Evolutionary conservation across 352 stramenopile species (phyloP).

Genomic region (Pythium phragmiticola): DNA sequence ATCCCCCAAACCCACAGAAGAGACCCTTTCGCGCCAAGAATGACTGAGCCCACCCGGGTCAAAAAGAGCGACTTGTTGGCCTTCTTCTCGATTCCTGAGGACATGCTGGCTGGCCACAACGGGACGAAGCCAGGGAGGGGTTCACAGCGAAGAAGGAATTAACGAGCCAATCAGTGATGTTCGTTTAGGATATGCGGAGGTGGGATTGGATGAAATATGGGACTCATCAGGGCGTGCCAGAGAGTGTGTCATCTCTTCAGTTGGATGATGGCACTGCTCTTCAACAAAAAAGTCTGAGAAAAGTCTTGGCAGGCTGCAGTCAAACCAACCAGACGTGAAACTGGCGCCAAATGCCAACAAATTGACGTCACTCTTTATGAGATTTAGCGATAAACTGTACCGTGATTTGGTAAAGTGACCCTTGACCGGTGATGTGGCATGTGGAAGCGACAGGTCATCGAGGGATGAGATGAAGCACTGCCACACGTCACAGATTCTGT

Average conservation of each 20-base stretch:
- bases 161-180: conserved; percentile 19
- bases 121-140: conserved; percentile 7
- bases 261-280: conserved; percentile 7
- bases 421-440: conserved; percentile 18
- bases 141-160: conserved; percentile 13
- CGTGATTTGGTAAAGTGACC: conserved; percentile 5
- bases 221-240: conserved; percentile 16
- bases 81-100: neutral
- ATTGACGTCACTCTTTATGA: neutral
- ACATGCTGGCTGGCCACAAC: conserved; percentile 14
- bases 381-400: neutral
- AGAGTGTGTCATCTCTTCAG: conserved; percentile 21
- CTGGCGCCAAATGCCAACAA: conserved; percentile 16
- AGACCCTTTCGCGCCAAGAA: neutral
- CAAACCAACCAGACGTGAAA: conserved; percentile 9
- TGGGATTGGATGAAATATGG: conserved; percentile 16
- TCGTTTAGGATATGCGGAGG: neutral
- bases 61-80: conserved; percentile 12
- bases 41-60: conserved; percentile 1
- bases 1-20: conserved; percentile 1
- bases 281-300: conserved; percentile 12
- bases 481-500: conserved; percentile 15
- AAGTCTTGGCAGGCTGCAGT: conserved; percentile 1
- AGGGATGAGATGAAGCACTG: conserved; percentile 1
- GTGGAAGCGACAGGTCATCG: conserved; percentile 9